phyloP scores from a whole-genome alignment of 1,139 yeast species.

The Taphrina wiesneri region DNA sequence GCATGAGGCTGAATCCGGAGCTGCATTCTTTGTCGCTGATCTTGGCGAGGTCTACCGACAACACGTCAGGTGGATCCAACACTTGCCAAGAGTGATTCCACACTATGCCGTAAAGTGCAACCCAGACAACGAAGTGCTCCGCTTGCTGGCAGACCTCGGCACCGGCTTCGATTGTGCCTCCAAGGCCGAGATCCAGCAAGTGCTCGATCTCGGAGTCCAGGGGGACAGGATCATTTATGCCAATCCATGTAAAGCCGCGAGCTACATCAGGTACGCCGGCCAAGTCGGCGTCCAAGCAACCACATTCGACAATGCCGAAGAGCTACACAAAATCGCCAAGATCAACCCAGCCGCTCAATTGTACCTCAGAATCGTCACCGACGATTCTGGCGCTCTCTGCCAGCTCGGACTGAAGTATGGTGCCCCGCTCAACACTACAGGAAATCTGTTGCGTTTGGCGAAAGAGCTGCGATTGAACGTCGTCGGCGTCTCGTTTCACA shows the following conservation, averaged over 20 bases:
- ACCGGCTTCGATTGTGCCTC: slow-evolving; percentile 94
- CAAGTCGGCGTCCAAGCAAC: slow-evolving; percentile 62
- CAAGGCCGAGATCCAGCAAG: slow-evolving; percentile 71
- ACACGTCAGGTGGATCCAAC: slow-evolving; percentile 59
- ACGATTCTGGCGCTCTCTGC: slow-evolving; percentile 85
- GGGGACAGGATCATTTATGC: slow-evolving; percentile 80
- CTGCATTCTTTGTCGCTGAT: slow-evolving; percentile 81
- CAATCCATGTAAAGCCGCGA: slow-evolving; percentile 86
- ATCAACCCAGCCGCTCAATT: slow-evolving; percentile 70
- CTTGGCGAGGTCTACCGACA: slow-evolving; percentile 68
- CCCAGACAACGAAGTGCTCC: slow-evolving; percentile 64
- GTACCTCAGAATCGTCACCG: slow-evolving; percentile 80
- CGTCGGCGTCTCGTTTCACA: slow-evolving; percentile 90
- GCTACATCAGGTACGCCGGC: slow-evolving; percentile 73
- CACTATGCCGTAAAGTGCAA: slow-evolving; percentile 90
- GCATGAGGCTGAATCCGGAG: slow-evolving; percentile 18
- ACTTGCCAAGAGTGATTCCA: slow-evolving; percentile 76
- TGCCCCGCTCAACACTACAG: slow-evolving; percentile 62
- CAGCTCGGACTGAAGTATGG: slow-evolving; percentile 89
- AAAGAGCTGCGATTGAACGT: slow-evolving; percentile 61
- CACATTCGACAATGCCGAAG: slow-evolving; percentile 88
- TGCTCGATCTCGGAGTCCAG: slow-evolving; percentile 62
- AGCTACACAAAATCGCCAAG: slow-evolving; percentile 68
- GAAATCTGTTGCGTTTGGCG: slow-evolving; percentile 62
- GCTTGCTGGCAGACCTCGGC: slow-evolving; percentile 60